A percentile compares a stretch with the other conserved stretches of the same genome.
Conservation (phyloP, 1,284 basidiomycete species). For the Puccinia coronata region DNA sequence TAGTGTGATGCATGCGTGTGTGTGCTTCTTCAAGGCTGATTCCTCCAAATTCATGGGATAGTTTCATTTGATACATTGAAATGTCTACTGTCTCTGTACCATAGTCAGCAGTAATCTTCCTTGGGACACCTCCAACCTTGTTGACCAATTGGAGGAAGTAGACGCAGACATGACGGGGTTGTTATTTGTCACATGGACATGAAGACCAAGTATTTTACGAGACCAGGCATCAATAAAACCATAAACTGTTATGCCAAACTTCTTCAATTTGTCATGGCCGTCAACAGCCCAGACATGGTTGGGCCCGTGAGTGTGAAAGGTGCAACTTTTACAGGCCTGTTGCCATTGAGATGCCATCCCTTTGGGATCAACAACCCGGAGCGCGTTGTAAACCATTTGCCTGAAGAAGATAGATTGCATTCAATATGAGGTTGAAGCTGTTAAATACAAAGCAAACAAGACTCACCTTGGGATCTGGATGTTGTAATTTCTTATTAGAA, state of each 20-base stretch:
- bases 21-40: constrained; percentile 1
- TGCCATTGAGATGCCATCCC: not conserved
- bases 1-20: not conserved
- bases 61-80: not conserved
- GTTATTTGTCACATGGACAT: constrained; percentile 18
- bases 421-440: too few species aligned
- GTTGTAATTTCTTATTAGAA: not conserved
- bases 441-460: too few species aligned
- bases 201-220: constrained; percentile 5
- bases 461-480: not conserved
- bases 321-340: too few species aligned
- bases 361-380: not conserved
- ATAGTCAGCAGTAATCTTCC: not conserved
- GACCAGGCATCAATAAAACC: constrained; percentile 35
- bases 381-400: not conserved
- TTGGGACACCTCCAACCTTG: constrained; percentile 14
- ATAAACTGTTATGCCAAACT: constrained; percentile 27
- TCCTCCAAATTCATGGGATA: not conserved
- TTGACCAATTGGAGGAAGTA: constrained; percentile 7
- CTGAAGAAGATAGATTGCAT: too few species aligned
- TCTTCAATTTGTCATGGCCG: too few species aligned
- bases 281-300: too few species aligned
- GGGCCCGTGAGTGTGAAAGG: too few species aligned
- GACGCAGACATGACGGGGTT: constrained; percentile 3
- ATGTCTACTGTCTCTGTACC: constrained; percentile 6